A percentile compares a stretch with the other conserved stretches of the same genome.
These are phyloP conservation scores for Stemphylium lycopersici DNA, from an alignment of 2,329 filamentous ascomycete genomes.

Conservation along the genomic window DNA sequence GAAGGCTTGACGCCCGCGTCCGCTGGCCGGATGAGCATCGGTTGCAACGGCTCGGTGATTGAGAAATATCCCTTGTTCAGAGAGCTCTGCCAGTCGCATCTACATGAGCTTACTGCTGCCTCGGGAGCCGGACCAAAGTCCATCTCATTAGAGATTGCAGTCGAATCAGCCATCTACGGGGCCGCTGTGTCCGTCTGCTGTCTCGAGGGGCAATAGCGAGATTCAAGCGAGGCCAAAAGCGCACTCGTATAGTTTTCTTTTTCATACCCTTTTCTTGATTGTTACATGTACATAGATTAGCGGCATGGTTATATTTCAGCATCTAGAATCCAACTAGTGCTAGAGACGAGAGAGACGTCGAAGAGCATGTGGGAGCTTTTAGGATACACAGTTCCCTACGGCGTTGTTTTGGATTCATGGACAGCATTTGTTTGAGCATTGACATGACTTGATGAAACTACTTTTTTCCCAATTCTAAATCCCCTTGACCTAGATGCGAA, in stretches of 20 bases:
- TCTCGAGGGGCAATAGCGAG: constrained; percentile 36
- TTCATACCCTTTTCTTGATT: constrained; percentile 13
- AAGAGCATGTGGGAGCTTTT: constrained; percentile 17
- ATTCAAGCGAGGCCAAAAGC: no score
- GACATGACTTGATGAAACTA: constrained; percentile 11
- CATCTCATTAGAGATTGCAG: constrained; percentile 70
- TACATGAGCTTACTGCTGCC: constrained; percentile 62
- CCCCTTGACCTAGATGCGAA: no score
- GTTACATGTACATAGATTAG: constrained; percentile 15
- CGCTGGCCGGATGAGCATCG: constrained; percentile 58
- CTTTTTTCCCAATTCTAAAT: no score
- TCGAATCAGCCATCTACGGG: constrained; percentile 76
- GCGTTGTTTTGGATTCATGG: background rate
- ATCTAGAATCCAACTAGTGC: constrained; percentile 1
- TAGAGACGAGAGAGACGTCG: background rate
- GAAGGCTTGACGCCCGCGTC: constrained; percentile 51
- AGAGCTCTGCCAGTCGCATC: constrained; percentile 64
- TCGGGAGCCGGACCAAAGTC: constrained; percentile 49
- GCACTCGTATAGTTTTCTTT: background rate
- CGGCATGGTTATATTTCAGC: background rate
- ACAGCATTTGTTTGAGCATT: background rate
- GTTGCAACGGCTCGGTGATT: constrained; percentile 80
- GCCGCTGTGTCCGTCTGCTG: constrained; percentile 69
- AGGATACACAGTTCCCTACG: background rate
- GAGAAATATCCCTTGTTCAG: constrained; percentile 77